A percentile compares a stretch with the other conserved stretches of the same genome.
Evolutionary conservation across 257 asterid genomes (phyloP).

Genomic region (Primulina tabacum): DNA sequence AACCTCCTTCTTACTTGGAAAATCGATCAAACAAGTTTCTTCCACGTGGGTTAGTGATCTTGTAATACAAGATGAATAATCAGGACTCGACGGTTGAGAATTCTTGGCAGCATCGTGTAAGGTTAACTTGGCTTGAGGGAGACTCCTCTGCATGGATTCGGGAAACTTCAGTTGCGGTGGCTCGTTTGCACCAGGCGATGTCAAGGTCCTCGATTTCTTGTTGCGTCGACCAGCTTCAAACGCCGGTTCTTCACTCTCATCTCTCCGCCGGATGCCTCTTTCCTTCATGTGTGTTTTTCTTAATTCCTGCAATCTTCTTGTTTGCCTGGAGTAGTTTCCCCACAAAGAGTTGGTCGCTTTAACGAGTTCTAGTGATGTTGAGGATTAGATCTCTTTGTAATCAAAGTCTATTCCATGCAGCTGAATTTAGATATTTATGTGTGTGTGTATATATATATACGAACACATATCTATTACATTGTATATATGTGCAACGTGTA

Average conservation of each 20-base stretch:
- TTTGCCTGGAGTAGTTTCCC: neutral
- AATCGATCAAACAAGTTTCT: neutral
- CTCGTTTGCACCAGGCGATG: constrained; percentile 36
- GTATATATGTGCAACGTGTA: no score
- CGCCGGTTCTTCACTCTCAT: constrained; percentile 22
- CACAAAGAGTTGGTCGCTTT: no score
- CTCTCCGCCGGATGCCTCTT: constrained; percentile 31
- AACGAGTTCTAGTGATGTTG: neutral
- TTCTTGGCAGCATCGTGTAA: constrained; percentile 32
- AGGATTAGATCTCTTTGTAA: no score
- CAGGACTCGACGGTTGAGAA: constrained; percentile 5
- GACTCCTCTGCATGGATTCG: constrained; percentile 23
- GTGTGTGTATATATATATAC: no score
- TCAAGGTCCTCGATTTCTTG: constrained; percentile 41
- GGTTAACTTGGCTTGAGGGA: constrained; percentile 30
- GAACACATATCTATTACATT: no score
- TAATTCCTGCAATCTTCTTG: constrained; percentile 25
- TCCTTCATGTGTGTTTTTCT: constrained; percentile 26
- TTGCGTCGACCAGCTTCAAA: constrained; percentile 39
- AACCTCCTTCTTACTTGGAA: neutral
- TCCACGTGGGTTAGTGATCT: neutral
- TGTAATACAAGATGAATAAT: no score
- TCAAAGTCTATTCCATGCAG: no score
- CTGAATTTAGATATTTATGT: no score
- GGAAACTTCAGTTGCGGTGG: constrained; percentile 32